Conservation (phyloP, 2,329 filamentous ascomycete species). For the Furcasterigmium furcatum region DNA sequence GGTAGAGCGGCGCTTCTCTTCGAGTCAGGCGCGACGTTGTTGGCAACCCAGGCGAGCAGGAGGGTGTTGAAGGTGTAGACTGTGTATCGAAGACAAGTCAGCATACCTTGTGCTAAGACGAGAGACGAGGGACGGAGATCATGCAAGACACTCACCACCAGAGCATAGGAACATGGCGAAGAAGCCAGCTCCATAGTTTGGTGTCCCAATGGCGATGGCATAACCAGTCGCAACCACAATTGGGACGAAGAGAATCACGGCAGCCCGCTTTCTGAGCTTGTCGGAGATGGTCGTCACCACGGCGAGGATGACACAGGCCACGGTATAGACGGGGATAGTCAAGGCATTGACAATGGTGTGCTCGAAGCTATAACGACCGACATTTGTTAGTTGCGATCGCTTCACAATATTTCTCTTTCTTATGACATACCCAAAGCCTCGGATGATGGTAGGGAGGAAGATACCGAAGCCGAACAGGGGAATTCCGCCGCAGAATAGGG, state of each 20-base stretch:
- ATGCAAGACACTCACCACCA: too few relatives aligned
- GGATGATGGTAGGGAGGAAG: slow-evolving; percentile 16
- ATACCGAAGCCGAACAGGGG: slow-evolving; percentile 23
- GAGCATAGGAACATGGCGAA: slow-evolving; percentile 24
- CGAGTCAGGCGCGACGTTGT: slow-evolving; percentile 25
- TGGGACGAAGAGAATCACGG: slow-evolving; percentile 21
- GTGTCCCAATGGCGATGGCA: slow-evolving; percentile 23
- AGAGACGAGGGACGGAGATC: too few relatives aligned
- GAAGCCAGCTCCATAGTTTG: slow-evolving; percentile 23
- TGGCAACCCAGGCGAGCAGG: slow-evolving; percentile 24
- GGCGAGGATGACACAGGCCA: slow-evolving; percentile 8
- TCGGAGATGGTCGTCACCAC: slow-evolving; percentile 3
- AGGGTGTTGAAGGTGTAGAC: neutral
- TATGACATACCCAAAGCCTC: slow-evolving; percentile 6
- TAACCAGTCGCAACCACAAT: slow-evolving; percentile 27
- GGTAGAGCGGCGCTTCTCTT: slow-evolving; percentile 27
- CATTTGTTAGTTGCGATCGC: too few relatives aligned
- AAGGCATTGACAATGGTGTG: slow-evolving; percentile 11
- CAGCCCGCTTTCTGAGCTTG: slow-evolving; percentile 23
- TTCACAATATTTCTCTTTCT: too few relatives aligned
- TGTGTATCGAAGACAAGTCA: too few relatives aligned
- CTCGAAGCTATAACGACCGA: too few relatives aligned
- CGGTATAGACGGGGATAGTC: slow-evolving; percentile 12
- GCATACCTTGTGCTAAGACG: too few relatives aligned
- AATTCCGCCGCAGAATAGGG: slow-evolving; percentile 26